A percentile compares a stretch with the other conserved stretches of the same genome.
These are phyloP conservation scores for Nephelium lappaceum DNA, from an alignment of 345 rosid species.

Conservation along the genomic window DNA sequence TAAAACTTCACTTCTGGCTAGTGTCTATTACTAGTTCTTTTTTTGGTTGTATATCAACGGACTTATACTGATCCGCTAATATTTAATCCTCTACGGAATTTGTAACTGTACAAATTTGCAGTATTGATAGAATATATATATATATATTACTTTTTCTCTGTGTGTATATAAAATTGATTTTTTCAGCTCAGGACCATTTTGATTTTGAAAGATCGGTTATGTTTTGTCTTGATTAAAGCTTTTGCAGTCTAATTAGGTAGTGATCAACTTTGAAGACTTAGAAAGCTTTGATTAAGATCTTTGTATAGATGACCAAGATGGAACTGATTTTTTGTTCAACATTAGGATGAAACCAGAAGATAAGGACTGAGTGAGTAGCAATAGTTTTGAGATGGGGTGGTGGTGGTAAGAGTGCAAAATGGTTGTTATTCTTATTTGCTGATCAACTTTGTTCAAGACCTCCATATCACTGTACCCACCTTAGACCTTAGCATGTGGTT, in stretches of 20 bases:
- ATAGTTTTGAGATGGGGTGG: neutral
- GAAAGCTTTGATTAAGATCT: neutral
- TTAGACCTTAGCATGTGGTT: no score
- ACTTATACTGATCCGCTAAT: no score
- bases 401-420: neutral
- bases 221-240: neutral
- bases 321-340: neutral
- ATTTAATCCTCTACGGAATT: neutral
- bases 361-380: no score
- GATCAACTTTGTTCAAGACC: neutral
- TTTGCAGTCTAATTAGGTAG: neutral
- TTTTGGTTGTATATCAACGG: neutral
- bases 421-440: neutral
- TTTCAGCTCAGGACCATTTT: no score
- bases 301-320: neutral
- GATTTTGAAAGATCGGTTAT: neutral
- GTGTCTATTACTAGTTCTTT: no score
- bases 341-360: neutral
- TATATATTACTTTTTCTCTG: no score
- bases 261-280: neutral
- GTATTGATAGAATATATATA: no score
- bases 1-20: neutral
- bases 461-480: no score
- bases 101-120: neutral
- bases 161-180: no score